phyloP scores from a whole-genome alignment of 345 rosid species.

The Draba incana region DNA sequence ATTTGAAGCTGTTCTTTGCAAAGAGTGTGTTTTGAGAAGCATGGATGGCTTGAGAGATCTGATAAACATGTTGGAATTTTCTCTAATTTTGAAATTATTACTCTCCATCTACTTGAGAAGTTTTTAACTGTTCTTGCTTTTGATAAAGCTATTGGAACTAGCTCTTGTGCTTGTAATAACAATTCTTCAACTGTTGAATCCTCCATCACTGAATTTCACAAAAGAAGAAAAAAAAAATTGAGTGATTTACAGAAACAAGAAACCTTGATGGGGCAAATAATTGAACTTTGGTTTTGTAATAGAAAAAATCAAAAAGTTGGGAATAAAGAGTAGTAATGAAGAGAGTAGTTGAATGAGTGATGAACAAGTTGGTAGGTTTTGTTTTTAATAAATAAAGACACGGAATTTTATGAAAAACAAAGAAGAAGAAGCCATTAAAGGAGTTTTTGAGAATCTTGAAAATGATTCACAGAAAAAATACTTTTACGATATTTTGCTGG shows the following conservation, averaged over 20 bases:
- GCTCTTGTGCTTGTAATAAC: constrained; percentile 66
- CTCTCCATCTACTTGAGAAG: constrained; percentile 88
- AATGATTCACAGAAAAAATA: constrained; percentile 46
- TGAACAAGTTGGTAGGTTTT: constrained; percentile 41
- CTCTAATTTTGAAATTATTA: constrained; percentile 75
- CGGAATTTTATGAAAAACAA: constrained; percentile 29
- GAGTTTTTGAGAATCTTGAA: constrained; percentile 57
- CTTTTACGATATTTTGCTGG: constrained; percentile 47
- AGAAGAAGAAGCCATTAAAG: constrained; percentile 48
- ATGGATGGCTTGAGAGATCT: constrained; percentile 92
- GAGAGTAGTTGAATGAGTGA: constrained; percentile 83
- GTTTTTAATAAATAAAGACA: constrained; percentile 35
- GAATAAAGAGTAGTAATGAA: constrained; percentile 52
- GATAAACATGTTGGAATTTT: constrained; percentile 77
- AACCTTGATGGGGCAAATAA: constrained; percentile 36
- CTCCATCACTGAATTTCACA: constrained; percentile 38
- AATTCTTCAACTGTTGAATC: constrained; percentile 69
- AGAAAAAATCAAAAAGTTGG: constrained; percentile 24
- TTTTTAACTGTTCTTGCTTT: constrained; percentile 67
- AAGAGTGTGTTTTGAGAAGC: constrained; percentile 78
- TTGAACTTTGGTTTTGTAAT: constrained; percentile 28
- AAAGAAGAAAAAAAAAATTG: constrained; percentile 28
- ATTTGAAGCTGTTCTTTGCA: constrained; percentile 91
- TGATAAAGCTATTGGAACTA: constrained; percentile 63
- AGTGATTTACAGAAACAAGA: constrained; percentile 1